These are phyloP conservation scores for Xylaria cubensis DNA, from an alignment of 495 filamentous ascomycete genomes.

Conservation along the genomic window DNA sequence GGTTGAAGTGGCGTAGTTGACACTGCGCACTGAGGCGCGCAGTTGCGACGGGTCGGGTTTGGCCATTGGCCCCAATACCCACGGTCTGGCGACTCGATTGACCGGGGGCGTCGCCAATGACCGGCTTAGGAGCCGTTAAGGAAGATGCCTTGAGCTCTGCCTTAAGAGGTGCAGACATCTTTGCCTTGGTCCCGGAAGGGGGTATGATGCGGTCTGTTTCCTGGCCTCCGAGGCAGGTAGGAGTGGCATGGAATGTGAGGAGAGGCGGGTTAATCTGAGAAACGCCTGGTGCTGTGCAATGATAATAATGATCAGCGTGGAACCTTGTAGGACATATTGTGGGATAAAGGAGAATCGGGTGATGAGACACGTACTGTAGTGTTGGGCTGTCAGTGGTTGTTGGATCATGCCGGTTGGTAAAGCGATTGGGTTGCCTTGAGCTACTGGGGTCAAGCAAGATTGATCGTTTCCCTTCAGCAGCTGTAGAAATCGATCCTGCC, in stretches of 20 bases:
- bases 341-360: neutral
- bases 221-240: neutral
- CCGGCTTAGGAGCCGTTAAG: neutral
- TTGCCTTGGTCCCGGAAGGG: neutral
- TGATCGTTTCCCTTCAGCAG: constrained; percentile 10
- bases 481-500: constrained; percentile 30
- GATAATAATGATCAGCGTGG: neutral
- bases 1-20: constrained; percentile 44
- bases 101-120: neutral
- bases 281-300: constrained; percentile 6
- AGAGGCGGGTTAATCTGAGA: neutral
- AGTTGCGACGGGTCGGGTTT: constrained; percentile 15
- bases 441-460: neutral
- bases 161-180: constrained; percentile 12
- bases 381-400: neutral
- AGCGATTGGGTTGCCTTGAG: neutral
- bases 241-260: neutral
- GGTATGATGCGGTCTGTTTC: neutral
- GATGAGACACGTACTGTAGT: constrained; percentile 7
- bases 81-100: constrained; percentile 1
- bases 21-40: constrained; percentile 33
- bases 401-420: neutral
- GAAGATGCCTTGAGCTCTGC: neutral
- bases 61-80: neutral
- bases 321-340: neutral